Evolutionary conservation across 2,329 filamentous ascomycete species (phyloP).

Genomic region (Diaporthe sp.): DNA sequence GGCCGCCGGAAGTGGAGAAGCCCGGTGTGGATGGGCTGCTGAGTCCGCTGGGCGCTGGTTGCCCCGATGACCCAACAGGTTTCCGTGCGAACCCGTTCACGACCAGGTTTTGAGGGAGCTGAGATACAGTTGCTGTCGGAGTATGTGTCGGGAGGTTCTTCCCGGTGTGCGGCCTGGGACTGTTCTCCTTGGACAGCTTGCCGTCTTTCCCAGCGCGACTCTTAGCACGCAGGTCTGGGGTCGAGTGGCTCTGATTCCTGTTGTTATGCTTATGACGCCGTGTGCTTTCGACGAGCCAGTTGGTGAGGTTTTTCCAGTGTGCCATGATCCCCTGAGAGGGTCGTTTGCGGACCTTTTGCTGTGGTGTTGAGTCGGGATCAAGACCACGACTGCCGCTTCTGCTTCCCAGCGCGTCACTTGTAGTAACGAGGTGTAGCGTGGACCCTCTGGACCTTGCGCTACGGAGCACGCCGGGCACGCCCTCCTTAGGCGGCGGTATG

Average conservation of each 20-base stretch:
- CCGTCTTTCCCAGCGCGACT: conserved; percentile 55
- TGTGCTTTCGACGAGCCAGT: conserved; percentile 72
- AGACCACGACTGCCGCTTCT: conserved; percentile 47
- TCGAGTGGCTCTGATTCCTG: conserved; percentile 68
- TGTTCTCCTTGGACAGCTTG: conserved; percentile 64
- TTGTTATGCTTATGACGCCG: conserved; percentile 62
- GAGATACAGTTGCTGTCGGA: conserved; percentile 52
- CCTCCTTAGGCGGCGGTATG: conserved; percentile 88
- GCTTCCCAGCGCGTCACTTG: conserved; percentile 62
- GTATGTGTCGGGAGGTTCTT: conserved; percentile 62
- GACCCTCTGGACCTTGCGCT: conserved; percentile 83
- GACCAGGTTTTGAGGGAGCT: conserved; percentile 63
- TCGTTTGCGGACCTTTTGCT: conserved; percentile 66
- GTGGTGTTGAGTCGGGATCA: conserved; percentile 45
- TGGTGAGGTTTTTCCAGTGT: conserved; percentile 74
- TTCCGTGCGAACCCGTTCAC: conserved; percentile 60
- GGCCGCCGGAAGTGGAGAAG: conserved; percentile 43
- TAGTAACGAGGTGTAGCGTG: conserved; percentile 86
- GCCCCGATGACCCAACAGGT: conserved; percentile 38
- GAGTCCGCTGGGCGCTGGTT: conserved; percentile 38
- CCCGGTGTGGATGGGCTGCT: conserved; percentile 49
- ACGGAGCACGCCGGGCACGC: conserved; percentile 70
- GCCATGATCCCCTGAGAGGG: conserved; percentile 70
- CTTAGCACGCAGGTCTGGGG: conserved; percentile 69
- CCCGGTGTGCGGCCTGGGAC: conserved; percentile 71